Percentiles rank a stretch among this genome's conserved stretches.
Conservation (phyloP, 352 stramenopile genomes). For the Globisporangium irregulare region DNA sequence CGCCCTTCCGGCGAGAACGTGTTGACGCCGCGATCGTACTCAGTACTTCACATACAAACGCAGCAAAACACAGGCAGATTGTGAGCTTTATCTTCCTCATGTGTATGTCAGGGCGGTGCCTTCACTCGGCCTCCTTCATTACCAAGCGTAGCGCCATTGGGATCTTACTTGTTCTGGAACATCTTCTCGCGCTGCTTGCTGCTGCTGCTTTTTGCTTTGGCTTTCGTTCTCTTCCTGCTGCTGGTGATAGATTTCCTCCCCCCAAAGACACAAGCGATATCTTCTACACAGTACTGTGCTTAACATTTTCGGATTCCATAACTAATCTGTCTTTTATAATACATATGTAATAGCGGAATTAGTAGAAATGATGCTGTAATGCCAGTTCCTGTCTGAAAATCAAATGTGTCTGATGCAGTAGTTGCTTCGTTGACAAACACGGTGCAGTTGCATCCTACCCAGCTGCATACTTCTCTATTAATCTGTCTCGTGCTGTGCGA, state of each 20-base stretch:
- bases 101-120: not conserved
- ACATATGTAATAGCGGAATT: not conserved
- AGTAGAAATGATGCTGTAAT: not conserved
- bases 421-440: too few species aligned
- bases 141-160: not conserved
- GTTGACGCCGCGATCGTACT: slow-evolving; percentile 99
- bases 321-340: not conserved
- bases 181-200: slow-evolving; percentile 25
- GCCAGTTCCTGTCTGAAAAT: too few species aligned
- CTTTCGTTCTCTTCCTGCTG: slow-evolving; percentile 22
- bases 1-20: slow-evolving; percentile 99
- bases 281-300: slow-evolving; percentile 16
- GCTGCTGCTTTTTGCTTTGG: slow-evolving; percentile 8
- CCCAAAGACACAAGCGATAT: slow-evolving; percentile 25
- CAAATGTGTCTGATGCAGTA: not conserved
- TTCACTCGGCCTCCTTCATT: not conserved
- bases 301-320: not conserved
- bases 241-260: slow-evolving; percentile 21
- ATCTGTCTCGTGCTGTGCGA: not conserved
- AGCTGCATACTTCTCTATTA: not conserved
- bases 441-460: not conserved
- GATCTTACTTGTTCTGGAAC: slow-evolving; percentile 60
- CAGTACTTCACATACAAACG: slow-evolving; percentile 64
- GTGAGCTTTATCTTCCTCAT: not conserved
- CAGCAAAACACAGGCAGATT: not conserved